Conservation (phyloP, 768 basidiomycete genomes). For the Boletales sp. region DNA sequence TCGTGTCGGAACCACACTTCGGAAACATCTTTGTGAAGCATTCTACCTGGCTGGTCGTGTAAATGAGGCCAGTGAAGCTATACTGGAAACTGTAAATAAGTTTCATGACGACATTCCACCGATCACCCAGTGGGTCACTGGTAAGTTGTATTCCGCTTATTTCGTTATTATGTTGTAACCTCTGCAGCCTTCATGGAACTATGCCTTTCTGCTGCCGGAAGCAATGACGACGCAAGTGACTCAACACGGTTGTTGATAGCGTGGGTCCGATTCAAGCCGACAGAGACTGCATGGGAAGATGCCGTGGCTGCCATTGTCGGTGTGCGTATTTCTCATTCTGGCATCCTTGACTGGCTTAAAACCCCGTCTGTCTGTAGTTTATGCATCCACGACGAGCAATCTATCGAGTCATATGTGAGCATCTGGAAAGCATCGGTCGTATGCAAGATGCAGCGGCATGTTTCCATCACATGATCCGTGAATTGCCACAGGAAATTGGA, state of each 20-base stretch:
- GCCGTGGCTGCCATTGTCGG: background rate
- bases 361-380: background rate
- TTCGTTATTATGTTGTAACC: background rate
- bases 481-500: background rate
- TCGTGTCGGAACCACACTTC: background rate
- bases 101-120: background rate
- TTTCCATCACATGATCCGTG: background rate
- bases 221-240: too few species aligned
- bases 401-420: background rate
- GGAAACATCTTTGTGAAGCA: constrained; percentile 2
- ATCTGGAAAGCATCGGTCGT: background rate
- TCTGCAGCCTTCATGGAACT: constrained; percentile 1
- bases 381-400: background rate
- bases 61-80: background rate
- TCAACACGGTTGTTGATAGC: background rate
- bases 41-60: background rate
- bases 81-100: too few species aligned
- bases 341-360: background rate
- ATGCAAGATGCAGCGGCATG: background rate
- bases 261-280: constrained; percentile 1
- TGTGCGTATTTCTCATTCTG: background rate
- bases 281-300: background rate
- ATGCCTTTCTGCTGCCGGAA: background rate
- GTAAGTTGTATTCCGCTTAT: background rate
- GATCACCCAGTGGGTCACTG: background rate